Evolutionary conservation across 805 yeast species (phyloP), one percentile per base, ranked within the genome.

Genomic region (Lipomyces spencermartinsiae): DNA sequence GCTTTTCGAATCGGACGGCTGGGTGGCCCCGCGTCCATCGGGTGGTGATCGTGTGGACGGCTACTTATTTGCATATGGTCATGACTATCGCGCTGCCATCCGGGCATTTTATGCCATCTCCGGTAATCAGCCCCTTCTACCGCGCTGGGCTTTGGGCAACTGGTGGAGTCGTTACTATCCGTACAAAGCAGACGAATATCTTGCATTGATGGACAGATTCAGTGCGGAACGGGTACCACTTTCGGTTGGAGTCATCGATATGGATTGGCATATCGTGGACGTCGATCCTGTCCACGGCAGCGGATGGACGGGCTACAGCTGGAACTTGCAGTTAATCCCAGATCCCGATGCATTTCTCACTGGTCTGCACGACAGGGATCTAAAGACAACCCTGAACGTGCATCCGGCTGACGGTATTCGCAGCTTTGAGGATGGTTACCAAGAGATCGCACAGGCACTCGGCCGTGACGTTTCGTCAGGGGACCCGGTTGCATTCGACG

Each of bases 81-180:
- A 51, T 51, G 56, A 51, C 56, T 51, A 51, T 51, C 56, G 56
- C 56, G 56, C 56, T 51, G 56, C 56, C 56, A 51, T 51, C 31
- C 56, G 56, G 56, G 56, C 56, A 51, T 19, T 51, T 19, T 51
- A 51, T 19, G 56, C 56, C 56, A 51, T 51, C 56, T 51, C 56
- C 33, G 56, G 56, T 51, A 51, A 51, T 16, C 56, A 51, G 56
- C 56, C 56, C 9, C 56, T 51, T 51, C 56, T 51, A 51, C 56
- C 56, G 7, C 56, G 56, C 33, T 51, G 56, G 56, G 56, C 56
- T 22, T 22, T 51, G 16, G 56, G 56, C 9, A 51, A 51, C 56
- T 51, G 56, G 56, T 51, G 56, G 56, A 51, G 56, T 51, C 56
- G 56, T 51, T 51, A 51, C 31, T 51, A 51, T 51, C 56, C 56